Evolutionary conservation across 2,329 filamentous ascomycete genomes (phyloP).

Genomic region (Sphaerulina populicola): DNA sequence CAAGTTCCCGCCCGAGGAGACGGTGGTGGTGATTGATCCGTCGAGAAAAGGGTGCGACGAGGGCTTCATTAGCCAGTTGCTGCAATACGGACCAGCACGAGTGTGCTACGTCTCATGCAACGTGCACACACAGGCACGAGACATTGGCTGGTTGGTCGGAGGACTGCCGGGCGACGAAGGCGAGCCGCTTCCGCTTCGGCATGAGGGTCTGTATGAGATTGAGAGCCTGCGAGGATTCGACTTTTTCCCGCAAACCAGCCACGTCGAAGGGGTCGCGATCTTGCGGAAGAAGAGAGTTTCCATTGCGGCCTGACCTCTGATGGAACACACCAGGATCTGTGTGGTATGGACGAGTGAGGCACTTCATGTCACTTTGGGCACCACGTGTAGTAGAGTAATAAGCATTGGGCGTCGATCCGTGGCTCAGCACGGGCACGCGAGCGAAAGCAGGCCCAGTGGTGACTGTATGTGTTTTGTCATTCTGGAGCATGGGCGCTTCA

Average conservation of each 20-base stretch:
- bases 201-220: conserved; percentile 59
- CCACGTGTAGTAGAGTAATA: no score
- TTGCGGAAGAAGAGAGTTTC: conserved; percentile 39
- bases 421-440: background rate
- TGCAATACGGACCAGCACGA: conserved; percentile 66
- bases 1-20: conserved; percentile 66
- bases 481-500: no score
- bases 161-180: conserved; percentile 45
- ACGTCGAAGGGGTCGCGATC: conserved; percentile 58
- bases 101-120: conserved; percentile 96
- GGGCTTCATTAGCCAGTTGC: conserved; percentile 70
- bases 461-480: no score
- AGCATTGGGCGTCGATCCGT: background rate
- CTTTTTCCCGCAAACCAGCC: conserved; percentile 83
- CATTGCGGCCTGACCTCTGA: background rate
- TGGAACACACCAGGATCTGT: background rate
- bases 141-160: conserved; percentile 78
- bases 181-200: conserved; percentile 17
- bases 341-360: background rate
- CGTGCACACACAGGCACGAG: conserved; percentile 91
- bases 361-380: no score
- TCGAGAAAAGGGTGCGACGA: conserved; percentile 89
- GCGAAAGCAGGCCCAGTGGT: background rate
- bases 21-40: conserved; percentile 92
- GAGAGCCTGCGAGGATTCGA: conserved; percentile 90